phyloP scores from a whole-genome alignment of 305 asterid species.

The Caryopteris hybrid region DNA sequence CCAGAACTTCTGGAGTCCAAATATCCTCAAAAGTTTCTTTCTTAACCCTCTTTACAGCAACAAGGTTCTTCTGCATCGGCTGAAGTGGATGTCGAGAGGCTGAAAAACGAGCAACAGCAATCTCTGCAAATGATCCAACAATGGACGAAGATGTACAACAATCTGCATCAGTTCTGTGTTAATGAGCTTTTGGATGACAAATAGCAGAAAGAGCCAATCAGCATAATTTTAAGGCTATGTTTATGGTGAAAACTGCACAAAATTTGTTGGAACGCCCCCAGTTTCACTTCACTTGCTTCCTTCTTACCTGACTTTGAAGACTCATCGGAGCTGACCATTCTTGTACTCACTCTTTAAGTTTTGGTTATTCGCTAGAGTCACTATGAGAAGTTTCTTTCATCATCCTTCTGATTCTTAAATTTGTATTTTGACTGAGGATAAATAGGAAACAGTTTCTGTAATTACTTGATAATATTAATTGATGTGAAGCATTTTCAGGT shows the following conservation, averaged over 20 bases:
- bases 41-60: constrained; percentile 38
- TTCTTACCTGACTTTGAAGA: background rate
- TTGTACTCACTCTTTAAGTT: too few relatives aligned
- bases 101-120: constrained; percentile 45
- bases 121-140: constrained; percentile 58
- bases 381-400: background rate
- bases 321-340: background rate
- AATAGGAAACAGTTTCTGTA: background rate
- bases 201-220: constrained; percentile 25
- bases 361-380: too few relatives aligned
- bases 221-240: background rate
- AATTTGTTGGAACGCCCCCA: background rate
- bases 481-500: background rate
- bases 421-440: background rate
- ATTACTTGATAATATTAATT: background rate
- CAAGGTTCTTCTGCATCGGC: constrained; percentile 72
- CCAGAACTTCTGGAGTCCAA: background rate
- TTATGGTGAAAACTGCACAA: background rate
- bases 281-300: background rate
- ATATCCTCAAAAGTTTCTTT: background rate
- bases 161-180: constrained; percentile 62
- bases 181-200: constrained; percentile 59
- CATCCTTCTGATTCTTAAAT: background rate
- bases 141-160: constrained; percentile 53
- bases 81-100: constrained; percentile 66